Conservation (phyloP, 1,139 yeast genomes). For the Casaregolazyma lundiana region DNA sequence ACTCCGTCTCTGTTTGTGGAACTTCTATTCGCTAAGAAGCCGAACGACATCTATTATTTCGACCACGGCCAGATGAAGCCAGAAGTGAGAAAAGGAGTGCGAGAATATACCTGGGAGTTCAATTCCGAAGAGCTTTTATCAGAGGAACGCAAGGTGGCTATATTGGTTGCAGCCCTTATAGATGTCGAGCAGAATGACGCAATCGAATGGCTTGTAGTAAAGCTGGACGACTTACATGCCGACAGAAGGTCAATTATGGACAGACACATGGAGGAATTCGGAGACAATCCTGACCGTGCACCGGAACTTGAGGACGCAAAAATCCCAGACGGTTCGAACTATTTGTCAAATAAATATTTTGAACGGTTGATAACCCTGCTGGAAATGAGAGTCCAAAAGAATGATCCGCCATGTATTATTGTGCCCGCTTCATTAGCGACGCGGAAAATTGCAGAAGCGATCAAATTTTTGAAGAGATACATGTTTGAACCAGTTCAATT, state of each 20-base stretch:
- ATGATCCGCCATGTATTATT: slow-evolving; percentile 10
- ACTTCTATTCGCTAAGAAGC: slow-evolving; percentile 60
- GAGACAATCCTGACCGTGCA: slow-evolving; percentile 4
- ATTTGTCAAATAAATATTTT: slow-evolving; percentile 2
- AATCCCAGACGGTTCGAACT: slow-evolving; percentile 2
- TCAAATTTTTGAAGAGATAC: slow-evolving; percentile 33
- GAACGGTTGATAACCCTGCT: slow-evolving; percentile 3
- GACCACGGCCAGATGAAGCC: slow-evolving; percentile 37
- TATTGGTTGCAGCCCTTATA: slow-evolving; percentile 47
- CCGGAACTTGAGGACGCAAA: slow-evolving; percentile 5
- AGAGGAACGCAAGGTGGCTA: slow-evolving; percentile 30
- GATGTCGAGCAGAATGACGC: slow-evolving; percentile 42
- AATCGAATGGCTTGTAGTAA: slow-evolving; percentile 43
- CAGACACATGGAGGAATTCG: slow-evolving; percentile 5
- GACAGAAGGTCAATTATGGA: slow-evolving; percentile 20
- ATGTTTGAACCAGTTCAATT: slow-evolving; percentile 33
- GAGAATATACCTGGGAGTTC: slow-evolving; percentile 24
- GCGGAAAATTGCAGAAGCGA: slow-evolving; percentile 24
- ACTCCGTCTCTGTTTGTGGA: slow-evolving; percentile 63
- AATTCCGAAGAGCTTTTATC: slow-evolving; percentile 23
- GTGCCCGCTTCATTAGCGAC: slow-evolving; percentile 23
- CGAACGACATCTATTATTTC: slow-evolving; percentile 42
- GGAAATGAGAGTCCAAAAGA: slow-evolving; percentile 11
- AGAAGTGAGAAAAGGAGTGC: slow-evolving; percentile 13
- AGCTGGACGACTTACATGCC: slow-evolving; percentile 33